Conservation (phyloP, 2,329 filamentous ascomycete species). For the Chaetoscypha palmicola region DNA sequence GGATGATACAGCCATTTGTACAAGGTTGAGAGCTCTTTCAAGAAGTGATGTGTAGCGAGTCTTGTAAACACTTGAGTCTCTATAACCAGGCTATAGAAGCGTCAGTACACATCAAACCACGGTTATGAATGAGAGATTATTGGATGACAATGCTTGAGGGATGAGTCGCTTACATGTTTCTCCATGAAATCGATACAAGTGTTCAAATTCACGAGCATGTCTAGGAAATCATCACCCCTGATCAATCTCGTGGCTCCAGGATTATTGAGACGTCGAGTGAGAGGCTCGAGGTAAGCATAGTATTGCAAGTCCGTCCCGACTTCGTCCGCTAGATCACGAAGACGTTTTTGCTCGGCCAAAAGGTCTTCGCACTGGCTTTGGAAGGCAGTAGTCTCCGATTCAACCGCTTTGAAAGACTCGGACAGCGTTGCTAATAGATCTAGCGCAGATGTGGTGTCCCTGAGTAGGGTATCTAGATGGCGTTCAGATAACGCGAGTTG, state of each 20-base stretch:
- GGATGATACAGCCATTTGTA: slow-evolving; percentile 33
- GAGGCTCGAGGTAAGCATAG: slow-evolving; percentile 87
- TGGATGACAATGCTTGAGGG: too few species aligned
- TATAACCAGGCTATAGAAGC: slow-evolving; percentile 60
- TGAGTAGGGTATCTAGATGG: slow-evolving; percentile 72
- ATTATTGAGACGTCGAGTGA: slow-evolving; percentile 83
- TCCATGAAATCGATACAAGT: slow-evolving; percentile 92
- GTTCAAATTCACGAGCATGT: slow-evolving; percentile 82
- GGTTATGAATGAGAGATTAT: too few species aligned
- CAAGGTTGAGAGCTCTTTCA: slow-evolving; percentile 54
- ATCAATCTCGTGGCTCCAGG: slow-evolving; percentile 83
- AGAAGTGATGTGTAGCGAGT: slow-evolving; percentile 81
- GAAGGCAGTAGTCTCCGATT: slow-evolving; percentile 87
- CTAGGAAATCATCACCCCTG: slow-evolving; percentile 74
- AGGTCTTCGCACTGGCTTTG: slow-evolving; percentile 87
- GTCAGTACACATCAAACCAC: not conserved
- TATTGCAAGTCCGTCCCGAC: slow-evolving; percentile 89
- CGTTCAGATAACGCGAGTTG: slow-evolving; percentile 74
- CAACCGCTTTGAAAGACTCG: slow-evolving; percentile 79
- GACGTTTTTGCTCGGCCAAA: slow-evolving; percentile 69
- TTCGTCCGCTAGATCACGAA: slow-evolving; percentile 73
- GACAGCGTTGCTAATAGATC: slow-evolving; percentile 71
- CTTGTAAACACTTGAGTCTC: slow-evolving; percentile 80
- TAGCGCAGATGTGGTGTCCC: slow-evolving; percentile 70
- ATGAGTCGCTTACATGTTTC: slow-evolving; percentile 56